phyloP scores from a whole-genome alignment of 192 early-diverging fungal species.

The Rhizoclosmatium globosum region DNA sequence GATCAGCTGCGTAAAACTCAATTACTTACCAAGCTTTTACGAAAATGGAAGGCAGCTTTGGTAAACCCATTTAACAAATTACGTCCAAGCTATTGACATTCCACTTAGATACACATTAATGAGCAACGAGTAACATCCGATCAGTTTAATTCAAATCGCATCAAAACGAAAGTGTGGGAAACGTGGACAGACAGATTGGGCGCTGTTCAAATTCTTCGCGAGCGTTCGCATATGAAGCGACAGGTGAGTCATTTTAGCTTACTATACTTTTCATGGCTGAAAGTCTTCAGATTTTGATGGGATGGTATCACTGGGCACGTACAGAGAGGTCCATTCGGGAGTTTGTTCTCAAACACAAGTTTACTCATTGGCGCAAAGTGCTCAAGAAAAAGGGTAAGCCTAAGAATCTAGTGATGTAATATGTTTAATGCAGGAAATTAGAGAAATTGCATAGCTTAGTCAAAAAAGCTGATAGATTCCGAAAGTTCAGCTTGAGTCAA shows the following conservation, averaged over 20 bases:
- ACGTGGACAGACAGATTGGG: not conserved
- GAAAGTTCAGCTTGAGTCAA: not conserved
- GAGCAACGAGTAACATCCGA: not conserved
- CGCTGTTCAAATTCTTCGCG: not conserved
- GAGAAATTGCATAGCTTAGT: not conserved
- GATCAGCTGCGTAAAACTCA: not conserved
- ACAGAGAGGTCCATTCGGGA: not conserved
- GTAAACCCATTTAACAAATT: not conserved
- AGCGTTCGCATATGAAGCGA: not conserved
- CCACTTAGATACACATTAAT: too few relatives aligned
- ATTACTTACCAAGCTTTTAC: not conserved
- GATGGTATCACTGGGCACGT: not conserved
- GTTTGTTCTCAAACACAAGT: not conserved
- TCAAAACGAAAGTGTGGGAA: not conserved
- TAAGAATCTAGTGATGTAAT: not conserved
- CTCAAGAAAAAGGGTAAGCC: not conserved
- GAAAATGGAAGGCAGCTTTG: not conserved
- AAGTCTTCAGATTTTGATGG: conserved; percentile 6
- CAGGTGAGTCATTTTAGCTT: not conserved
- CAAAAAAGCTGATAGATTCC: not conserved
- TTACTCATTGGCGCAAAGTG: not conserved
- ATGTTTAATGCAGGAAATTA: not conserved
- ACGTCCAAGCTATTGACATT: too few relatives aligned
- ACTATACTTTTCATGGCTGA: not conserved
- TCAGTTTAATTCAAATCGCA: not conserved